phyloP scores from a whole-genome alignment of 805 yeast species.

The Spencermartinsiella europaea region DNA sequence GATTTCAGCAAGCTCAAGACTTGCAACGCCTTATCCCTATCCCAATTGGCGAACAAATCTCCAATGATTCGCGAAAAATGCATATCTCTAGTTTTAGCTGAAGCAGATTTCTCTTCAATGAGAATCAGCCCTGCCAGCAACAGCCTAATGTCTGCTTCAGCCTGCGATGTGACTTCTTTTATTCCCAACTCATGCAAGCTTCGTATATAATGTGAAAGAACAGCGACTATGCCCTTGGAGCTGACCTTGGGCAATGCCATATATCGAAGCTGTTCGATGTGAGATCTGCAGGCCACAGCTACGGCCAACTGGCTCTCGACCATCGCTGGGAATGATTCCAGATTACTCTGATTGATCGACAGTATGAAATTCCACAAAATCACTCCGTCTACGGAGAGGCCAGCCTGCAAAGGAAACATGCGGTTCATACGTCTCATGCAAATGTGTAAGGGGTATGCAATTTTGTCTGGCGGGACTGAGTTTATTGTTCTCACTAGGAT shows the following conservation, averaged over 20 bases:
- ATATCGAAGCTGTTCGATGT: slow-evolving; percentile 29
- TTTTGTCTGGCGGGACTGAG: slow-evolving; percentile 1
- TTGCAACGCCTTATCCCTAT: slow-evolving; percentile 8
- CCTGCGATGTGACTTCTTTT: slow-evolving; percentile 9
- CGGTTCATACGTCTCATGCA: slow-evolving; percentile 2
- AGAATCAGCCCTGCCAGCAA: slow-evolving; percentile 26
- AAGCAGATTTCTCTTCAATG: slow-evolving; percentile 21
- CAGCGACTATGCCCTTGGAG: slow-evolving; percentile 15
- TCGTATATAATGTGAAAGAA: slow-evolving; percentile 16
- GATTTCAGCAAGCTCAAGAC: slow-evolving; percentile 1
- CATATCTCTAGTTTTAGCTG: not conserved
- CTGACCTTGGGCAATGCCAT: slow-evolving; percentile 25
- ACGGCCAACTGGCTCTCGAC: slow-evolving; percentile 12
- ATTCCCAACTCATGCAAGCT: slow-evolving; percentile 2
- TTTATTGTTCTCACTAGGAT: slow-evolving; percentile 11
- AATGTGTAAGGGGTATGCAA: slow-evolving; percentile 8
- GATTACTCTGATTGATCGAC: slow-evolving; percentile 9
- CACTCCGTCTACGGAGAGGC: slow-evolving; percentile 16
- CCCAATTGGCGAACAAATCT: slow-evolving; percentile 20
- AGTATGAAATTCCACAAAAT: slow-evolving; percentile 27
- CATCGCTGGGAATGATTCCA: not conserved
- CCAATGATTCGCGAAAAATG: slow-evolving; percentile 5
- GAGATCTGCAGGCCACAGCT: slow-evolving; percentile 23
- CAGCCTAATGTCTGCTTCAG: slow-evolving; percentile 26
- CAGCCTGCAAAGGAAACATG: not conserved